Evolutionary conservation across 2,329 filamentous ascomycete species (phyloP), one percentile per base, ranked within the genome.

Genomic region (Neospermospora avenae): DNA sequence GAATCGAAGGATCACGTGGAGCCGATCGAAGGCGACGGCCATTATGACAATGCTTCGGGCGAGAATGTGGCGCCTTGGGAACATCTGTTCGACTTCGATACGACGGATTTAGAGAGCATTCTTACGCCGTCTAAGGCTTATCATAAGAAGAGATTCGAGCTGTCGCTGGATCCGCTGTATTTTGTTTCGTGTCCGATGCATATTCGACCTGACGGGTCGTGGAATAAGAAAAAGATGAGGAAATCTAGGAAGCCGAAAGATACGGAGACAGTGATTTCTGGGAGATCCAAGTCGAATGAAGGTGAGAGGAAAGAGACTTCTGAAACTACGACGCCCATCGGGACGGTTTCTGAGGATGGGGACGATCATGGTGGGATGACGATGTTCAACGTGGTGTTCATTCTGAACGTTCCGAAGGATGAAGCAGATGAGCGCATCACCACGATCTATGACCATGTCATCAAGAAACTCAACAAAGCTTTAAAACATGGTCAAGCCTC

Each of bases 381-480:
- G 64, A 98, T 98, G 93, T 99, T 99, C 76, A 96, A 97, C 73
- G 84, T 97, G 11, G 92, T 98, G 24, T 98, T 98, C 73, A 90
- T 96, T 54, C 78, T 97, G 65, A 89, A 91, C 66, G 90, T 92
- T 3, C 88, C 87, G 53, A 85, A 87, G 55, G 80, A 93, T 59
- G 90, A 96, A 71, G 86, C 89, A 65, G 89, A 90, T 80, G 83
- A 78, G 70, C 78, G 84, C 13, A 78, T 96, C 48, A 84, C 88
- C 45, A 90, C 96, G 65, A 87, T 97, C 71, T 96, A 96, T 73
- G 82, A 90, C 57, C 90, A 96, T 72, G 88, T 98, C 41, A 88
- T 93, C 65, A 95, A 93, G 74, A 96, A 96, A 75, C 87, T 96
- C 68, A 93, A 92, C 71, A 96, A 93, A 77, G 91, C 90, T 3